Evolutionary conservation across 441 rosid genomes (phyloP).

Genomic region (Adansonia madagascariensis): DNA sequence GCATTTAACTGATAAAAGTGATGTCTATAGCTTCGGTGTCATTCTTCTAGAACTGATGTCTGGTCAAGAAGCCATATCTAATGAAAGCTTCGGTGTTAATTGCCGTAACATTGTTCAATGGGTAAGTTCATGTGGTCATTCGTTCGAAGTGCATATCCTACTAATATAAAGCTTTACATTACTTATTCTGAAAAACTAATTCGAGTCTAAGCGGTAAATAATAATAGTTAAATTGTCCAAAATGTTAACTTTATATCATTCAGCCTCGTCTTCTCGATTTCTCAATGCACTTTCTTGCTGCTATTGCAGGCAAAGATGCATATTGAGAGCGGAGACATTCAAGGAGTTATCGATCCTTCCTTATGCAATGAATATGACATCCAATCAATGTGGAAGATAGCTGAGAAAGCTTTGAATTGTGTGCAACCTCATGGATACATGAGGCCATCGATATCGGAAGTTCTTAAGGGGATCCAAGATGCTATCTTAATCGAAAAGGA

Average conservation of each 20-base stretch:
- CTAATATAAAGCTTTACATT: not conserved
- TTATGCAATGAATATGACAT: conserved; percentile 69
- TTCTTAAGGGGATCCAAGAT: conserved; percentile 92
- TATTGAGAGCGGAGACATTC: conserved; percentile 90
- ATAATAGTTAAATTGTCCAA: no score
- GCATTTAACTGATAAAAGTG: conserved; percentile 85
- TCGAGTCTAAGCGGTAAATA: not conserved
- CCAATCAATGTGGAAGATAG: conserved; percentile 98
- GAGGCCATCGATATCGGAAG: conserved; percentile 94
- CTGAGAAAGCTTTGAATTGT: conserved; percentile 89
- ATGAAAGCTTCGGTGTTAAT: conserved; percentile 81
- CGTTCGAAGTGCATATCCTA: not conserved
- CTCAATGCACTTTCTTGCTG: no score
- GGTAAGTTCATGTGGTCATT: conserved; percentile 50
- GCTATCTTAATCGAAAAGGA: conserved; percentile 79
- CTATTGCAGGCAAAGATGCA: conserved; percentile 72
- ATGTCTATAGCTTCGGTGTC: conserved; percentile 96
- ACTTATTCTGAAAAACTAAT: not conserved
- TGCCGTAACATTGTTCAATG: conserved; percentile 97
- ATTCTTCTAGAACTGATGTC: conserved; percentile 96
- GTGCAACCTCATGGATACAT: conserved; percentile 84
- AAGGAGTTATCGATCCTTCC: conserved; percentile 80
- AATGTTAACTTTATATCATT: no score
- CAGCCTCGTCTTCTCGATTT: no score
- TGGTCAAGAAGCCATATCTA: conserved; percentile 93